These are phyloP conservation scores for Claviceps purpurea DNA, from an alignment of 2,329 filamentous ascomycete species.

Conservation along the genomic window DNA sequence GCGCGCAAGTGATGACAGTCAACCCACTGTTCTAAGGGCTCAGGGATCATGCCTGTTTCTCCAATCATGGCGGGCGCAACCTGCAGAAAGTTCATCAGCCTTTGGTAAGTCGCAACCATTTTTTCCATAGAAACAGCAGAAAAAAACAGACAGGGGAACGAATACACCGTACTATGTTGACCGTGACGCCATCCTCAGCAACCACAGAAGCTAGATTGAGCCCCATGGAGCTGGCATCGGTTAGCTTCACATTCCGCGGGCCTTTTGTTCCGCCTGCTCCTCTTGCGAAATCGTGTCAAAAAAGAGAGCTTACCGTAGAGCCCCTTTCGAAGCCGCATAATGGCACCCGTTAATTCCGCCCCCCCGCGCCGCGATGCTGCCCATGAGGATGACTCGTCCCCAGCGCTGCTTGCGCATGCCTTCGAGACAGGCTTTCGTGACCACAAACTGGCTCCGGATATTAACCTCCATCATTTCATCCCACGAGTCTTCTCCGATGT, in stretches of 20 bases:
- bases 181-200: conserved; percentile 5
- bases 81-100: neutral
- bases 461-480: conserved; percentile 8
- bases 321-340: conserved; percentile 7
- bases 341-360: conserved; percentile 6
- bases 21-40: conserved; percentile 3
- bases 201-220: conserved; percentile 5
- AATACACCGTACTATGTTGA: conserved; percentile 3
- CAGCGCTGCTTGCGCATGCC: conserved; percentile 5
- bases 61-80: conserved; percentile 7
- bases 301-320: conserved; percentile 1
- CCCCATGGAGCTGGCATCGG: conserved; percentile 4
- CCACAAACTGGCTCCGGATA: conserved; percentile 5
- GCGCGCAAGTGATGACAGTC: neutral
- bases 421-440: conserved; percentile 4
- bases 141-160: neutral
- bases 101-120: neutral
- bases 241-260: neutral
- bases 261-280: neutral
- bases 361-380: conserved; percentile 5
- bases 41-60: conserved; percentile 7
- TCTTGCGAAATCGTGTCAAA: neutral
- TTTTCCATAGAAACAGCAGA: neutral
- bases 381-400: conserved; percentile 5
- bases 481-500: conserved; percentile 4